Evolutionary conservation across 164 flowering plant species (phyloP).

Genomic region (Pachysandra terminalis): DNA sequence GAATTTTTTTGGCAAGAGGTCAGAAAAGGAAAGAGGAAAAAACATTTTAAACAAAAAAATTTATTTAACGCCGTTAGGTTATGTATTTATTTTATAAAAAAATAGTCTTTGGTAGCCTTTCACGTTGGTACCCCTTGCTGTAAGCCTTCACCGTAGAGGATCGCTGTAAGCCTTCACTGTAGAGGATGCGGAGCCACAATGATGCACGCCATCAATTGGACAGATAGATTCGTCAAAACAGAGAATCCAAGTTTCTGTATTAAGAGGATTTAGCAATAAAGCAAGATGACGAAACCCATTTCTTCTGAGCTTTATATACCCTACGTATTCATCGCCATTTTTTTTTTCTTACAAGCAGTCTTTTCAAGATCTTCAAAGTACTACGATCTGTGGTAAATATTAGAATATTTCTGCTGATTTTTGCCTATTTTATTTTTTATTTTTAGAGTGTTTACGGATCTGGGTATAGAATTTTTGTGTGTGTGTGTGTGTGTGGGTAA

Average conservation of each 20-base stretch:
- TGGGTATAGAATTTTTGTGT: constrained; percentile 1
- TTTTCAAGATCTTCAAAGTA: background rate
- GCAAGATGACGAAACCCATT: background rate
- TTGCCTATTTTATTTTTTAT: background rate
- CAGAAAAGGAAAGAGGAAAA: too few relatives aligned
- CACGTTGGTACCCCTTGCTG: too few relatives aligned
- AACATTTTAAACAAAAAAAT: too few relatives aligned
- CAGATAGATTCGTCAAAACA: background rate
- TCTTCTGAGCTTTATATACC: background rate
- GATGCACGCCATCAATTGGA: background rate
- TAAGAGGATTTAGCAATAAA: background rate
- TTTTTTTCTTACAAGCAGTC: background rate
- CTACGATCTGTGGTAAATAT: background rate
- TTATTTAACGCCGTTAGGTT: too few relatives aligned
- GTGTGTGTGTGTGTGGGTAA: background rate
- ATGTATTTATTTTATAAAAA: too few relatives aligned
- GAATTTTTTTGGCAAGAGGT: too few relatives aligned
- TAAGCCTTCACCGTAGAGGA: too few relatives aligned
- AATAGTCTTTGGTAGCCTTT: too few relatives aligned
- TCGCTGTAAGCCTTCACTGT: too few relatives aligned
- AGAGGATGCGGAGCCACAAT: background rate
- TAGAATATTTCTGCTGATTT: background rate
- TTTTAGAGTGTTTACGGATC: background rate
- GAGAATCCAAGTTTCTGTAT: background rate
- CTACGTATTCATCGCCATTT: background rate